These are phyloP conservation scores for Yamadazyma trypodendri DNA, from an alignment of 1,139 yeast species.

Conservation along the genomic window DNA sequence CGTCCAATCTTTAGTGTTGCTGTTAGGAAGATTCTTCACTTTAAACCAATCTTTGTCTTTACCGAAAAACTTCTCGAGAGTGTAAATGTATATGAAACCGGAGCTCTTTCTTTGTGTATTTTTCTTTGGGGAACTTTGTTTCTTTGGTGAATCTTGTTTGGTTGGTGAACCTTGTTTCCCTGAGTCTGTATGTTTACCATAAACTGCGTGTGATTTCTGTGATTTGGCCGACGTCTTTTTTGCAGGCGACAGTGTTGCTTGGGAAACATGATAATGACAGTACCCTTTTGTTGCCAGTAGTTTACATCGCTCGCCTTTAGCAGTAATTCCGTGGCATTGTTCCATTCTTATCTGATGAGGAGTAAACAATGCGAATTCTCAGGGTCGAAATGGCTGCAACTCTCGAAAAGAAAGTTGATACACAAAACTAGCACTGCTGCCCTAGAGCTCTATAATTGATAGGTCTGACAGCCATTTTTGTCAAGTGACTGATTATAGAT, in stretches of 20 bases:
- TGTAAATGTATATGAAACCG: slow-evolving; percentile 57
- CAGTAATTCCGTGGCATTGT: slow-evolving; percentile 35
- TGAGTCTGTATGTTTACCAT: too few species aligned
- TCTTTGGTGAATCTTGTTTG: background rate
- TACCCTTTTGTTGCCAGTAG: slow-evolving; percentile 20
- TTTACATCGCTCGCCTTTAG: slow-evolving; percentile 31
- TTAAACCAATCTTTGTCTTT: slow-evolving; percentile 25
- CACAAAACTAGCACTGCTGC: too few species aligned
- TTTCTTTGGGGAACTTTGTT: background rate
- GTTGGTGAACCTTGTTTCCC: slow-evolving; percentile 44
- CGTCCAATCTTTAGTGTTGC: slow-evolving; percentile 26
- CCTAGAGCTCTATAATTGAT: too few species aligned
- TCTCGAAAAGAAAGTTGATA: too few species aligned
- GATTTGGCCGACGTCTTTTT: background rate
- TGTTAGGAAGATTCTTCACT: slow-evolving; percentile 33
- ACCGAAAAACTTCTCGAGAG: slow-evolving; percentile 41
- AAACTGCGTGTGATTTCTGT: too few species aligned
- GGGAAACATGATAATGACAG: slow-evolving; percentile 26
- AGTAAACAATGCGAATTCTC: slow-evolving; percentile 1
- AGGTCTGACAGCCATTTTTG: too few species aligned
- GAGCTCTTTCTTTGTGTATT: too few species aligned
- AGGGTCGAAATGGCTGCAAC: slow-evolving; percentile 1
- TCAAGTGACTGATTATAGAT: too few species aligned
- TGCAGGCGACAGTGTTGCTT: background rate
- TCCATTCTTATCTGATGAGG: background rate